These are phyloP conservation scores for Heliosperma pusillum DNA, from an alignment of 148 eudicot genomes.

Conservation along the genomic window DNA sequence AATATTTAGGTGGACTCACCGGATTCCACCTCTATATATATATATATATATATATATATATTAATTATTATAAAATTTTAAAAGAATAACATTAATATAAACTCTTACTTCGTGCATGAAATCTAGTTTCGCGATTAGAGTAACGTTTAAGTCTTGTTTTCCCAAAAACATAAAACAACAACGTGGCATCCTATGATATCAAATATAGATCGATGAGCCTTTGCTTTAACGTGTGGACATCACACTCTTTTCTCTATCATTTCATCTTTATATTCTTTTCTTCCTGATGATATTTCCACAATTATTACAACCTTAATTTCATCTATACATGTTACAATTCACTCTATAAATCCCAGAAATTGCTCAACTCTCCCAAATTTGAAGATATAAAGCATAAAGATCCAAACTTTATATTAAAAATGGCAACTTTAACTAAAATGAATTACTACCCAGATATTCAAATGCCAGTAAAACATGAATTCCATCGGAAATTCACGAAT, in stretches of 20 bases:
- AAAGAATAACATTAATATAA: too few species aligned
- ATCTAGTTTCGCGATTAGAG: too few species aligned
- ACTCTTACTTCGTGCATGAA: too few species aligned
- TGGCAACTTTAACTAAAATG: too few species aligned
- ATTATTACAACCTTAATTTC: not conserved
- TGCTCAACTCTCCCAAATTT: not conserved
- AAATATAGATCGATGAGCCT: slow-evolving; percentile 11
- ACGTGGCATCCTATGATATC: not conserved
- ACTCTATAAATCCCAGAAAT: not conserved
- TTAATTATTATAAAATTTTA: too few species aligned
- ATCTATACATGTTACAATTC: not conserved
- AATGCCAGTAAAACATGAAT: too few species aligned
- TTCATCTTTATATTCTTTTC: not conserved
- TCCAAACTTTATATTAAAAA: not conserved
- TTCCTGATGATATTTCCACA: not conserved
- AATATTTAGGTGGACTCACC: too few species aligned
- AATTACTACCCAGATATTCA: too few species aligned
- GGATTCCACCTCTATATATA: too few species aligned
- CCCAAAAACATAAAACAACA: not conserved
- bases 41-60: too few species aligned
- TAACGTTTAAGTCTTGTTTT: not conserved
- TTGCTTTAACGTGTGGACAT: slow-evolving; percentile 91
- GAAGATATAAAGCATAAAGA: not conserved
- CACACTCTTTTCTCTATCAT: slow-evolving; percentile 44
- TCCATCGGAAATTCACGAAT: not conserved